Evolutionary conservation across 1,284 basidiomycete species (phyloP).

Genomic region (Marasmius oreades): DNA sequence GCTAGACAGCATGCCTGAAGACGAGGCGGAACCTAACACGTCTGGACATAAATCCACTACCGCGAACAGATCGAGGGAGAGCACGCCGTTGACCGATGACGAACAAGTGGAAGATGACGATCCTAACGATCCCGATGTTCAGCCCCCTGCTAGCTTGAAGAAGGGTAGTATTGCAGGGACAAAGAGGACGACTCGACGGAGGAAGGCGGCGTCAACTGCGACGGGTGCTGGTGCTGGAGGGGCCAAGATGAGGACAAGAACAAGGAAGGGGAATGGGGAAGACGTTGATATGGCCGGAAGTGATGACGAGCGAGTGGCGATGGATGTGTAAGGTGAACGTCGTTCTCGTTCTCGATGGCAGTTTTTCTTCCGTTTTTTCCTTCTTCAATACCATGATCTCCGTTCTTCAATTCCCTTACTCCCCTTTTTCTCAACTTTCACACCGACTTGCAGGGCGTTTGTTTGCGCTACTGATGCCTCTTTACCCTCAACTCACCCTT

Average conservation of each 20-base stretch:
- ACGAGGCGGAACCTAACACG: not conserved
- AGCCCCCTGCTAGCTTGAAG: not conserved
- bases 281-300: constrained; percentile 20
- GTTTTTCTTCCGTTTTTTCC: not conserved
- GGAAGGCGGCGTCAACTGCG: not conserved
- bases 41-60: not conserved
- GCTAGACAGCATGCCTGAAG: not conserved
- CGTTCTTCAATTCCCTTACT: not conserved
- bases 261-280: not conserved
- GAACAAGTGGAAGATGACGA: not conserved
- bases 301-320: constrained; percentile 9
- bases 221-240: not conserved
- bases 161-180: not conserved
- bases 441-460: too few relatives aligned
- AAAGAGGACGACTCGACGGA: not conserved
- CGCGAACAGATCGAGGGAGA: not conserved
- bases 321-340: constrained; percentile 16
- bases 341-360: not conserved
- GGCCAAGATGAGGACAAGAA: not conserved
- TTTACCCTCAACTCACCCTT: too few relatives aligned
- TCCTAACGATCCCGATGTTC: not conserved
- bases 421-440: not conserved
- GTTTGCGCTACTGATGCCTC: too few relatives aligned
- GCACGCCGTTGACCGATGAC: not conserved
- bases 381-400: not conserved